Evolutionary conservation across 2,329 filamentous ascomycete species (phyloP).

Genomic region (Sporothrix mexicana): DNA sequence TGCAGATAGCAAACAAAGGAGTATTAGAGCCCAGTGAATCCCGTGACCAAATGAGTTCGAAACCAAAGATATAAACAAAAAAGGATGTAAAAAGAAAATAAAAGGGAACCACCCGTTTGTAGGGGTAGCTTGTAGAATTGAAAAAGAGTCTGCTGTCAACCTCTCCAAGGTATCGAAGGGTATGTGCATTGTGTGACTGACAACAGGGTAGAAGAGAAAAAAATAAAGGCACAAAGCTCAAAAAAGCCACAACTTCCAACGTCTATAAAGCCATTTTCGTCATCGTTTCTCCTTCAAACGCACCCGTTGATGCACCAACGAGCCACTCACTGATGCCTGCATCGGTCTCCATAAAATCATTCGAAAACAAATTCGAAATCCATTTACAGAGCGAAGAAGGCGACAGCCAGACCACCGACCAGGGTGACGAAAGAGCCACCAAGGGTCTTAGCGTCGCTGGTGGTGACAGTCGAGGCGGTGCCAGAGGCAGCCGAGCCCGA

Average conservation of each 20-base stretch:
- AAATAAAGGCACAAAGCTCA: background rate
- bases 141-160: slow-evolving; percentile 20
- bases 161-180: background rate
- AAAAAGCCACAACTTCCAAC: slow-evolving; percentile 12
- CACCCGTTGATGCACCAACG: background rate
- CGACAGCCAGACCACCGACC: slow-evolving; percentile 50
- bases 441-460: slow-evolving; percentile 48
- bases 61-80: background rate
- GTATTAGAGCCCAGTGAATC: slow-evolving; percentile 19
- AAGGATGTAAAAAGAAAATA: background rate
- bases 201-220: background rate
- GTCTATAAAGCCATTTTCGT: slow-evolving; percentile 18
- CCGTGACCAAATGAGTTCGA: slow-evolving; percentile 2
- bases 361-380: background rate
- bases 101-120: slow-evolving; percentile 8
- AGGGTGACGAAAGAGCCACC: slow-evolving; percentile 52
- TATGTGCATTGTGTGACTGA: slow-evolving; percentile 22
- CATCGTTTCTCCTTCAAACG: slow-evolving; percentile 1
- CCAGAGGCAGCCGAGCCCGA: slow-evolving; percentile 39
- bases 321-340: slow-evolving; percentile 15
- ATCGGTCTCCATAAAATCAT: slow-evolving; percentile 12
- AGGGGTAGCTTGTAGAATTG: background rate
- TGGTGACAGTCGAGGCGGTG: slow-evolving; percentile 35
- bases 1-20: slow-evolving; percentile 3
- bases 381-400: slow-evolving; percentile 52